These are phyloP conservation scores for Arabidopsis suecica DNA, from an alignment of 345 rosid genomes.

Conservation along the genomic window DNA sequence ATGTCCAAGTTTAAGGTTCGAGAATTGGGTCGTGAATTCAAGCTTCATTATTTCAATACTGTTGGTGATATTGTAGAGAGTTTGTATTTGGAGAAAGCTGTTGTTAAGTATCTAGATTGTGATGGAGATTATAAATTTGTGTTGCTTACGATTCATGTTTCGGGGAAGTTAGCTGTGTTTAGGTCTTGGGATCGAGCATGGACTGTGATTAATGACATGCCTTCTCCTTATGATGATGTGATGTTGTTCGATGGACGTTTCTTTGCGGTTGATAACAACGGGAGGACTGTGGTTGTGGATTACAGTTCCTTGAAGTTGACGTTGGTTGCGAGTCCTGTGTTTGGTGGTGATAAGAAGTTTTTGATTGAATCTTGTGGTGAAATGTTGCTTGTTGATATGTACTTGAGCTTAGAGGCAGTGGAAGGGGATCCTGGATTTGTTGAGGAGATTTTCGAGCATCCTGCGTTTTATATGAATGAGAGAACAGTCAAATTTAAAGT, in stretches of 20 bases:
- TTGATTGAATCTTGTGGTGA: constrained; percentile 78
- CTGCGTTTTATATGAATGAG: constrained; percentile 57
- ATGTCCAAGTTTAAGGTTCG: constrained; percentile 48
- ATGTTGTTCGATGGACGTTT: constrained; percentile 60
- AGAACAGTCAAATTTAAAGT: constrained; percentile 79
- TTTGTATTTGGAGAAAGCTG: constrained; percentile 82
- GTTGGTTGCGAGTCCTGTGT: constrained; percentile 56
- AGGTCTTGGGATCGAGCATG: constrained; percentile 64
- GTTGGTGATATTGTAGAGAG: constrained; percentile 46
- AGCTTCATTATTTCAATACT: constrained; percentile 58
- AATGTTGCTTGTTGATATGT: constrained; percentile 81
- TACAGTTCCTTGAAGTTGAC: constrained; percentile 40
- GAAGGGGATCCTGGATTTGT: constrained; percentile 44
- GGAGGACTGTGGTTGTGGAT: constrained; percentile 71
- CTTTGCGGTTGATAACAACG: constrained; percentile 75
- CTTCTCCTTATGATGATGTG: constrained; percentile 88
- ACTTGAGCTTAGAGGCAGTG: constrained; percentile 64
- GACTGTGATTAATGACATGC: constrained; percentile 76
- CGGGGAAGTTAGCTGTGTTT: constrained; percentile 84
- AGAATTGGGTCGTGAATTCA: constrained; percentile 74
- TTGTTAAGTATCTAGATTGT: constrained; percentile 50
- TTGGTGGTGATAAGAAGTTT: constrained; percentile 92
- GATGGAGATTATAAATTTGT: constrained; percentile 48
- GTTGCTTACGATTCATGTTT: constrained; percentile 84
- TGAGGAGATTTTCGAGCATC: constrained; percentile 48